Percentiles rank a stretch among this genome's conserved stretches.
These are phyloP conservation scores for Trichaptum fuscoviolaceum DNA, from an alignment of 768 basidiomycete genomes.

Conservation along the genomic window DNA sequence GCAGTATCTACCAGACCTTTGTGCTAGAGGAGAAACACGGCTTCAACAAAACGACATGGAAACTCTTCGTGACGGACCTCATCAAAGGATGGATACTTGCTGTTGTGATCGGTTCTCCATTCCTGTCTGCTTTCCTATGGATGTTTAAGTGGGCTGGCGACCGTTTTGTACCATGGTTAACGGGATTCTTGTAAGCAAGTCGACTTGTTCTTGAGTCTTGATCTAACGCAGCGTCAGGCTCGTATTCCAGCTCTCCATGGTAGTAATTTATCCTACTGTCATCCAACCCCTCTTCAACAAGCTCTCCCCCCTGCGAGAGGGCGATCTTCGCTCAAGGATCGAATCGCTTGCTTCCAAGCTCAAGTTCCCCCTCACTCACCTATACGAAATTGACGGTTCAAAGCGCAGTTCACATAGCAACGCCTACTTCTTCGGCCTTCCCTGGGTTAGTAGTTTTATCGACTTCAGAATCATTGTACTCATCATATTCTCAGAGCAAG, in stretches of 20 bases:
- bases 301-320: slow-evolving; percentile 75
- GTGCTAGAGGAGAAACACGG: slow-evolving; percentile 93
- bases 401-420: slow-evolving; percentile 95
- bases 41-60: slow-evolving; percentile 90
- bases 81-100: slow-evolving; percentile 75
- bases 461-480: neutral
- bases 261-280: slow-evolving; percentile 74
- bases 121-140: slow-evolving; percentile 81
- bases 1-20: slow-evolving; percentile 84
- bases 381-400: slow-evolving; percentile 97
- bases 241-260: slow-evolving; percentile 78
- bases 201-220: slow-evolving; percentile 6
- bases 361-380: slow-evolving; percentile 87
- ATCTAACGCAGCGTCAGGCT: slow-evolving; percentile 41
- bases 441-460: slow-evolving; percentile 55
- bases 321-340: slow-evolving; percentile 73
- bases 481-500: slow-evolving; percentile 52
- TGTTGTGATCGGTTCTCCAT: slow-evolving; percentile 72
- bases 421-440: slow-evolving; percentile 98
- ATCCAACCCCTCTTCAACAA: slow-evolving; percentile 99
- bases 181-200: slow-evolving; percentile 77
- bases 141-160: slow-evolving; percentile 94
- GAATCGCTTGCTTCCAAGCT: slow-evolving; percentile 75
- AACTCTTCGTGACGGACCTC: slow-evolving; percentile 71
- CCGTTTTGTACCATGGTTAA: slow-evolving; percentile 87